A percentile compares a stretch with the other conserved stretches of the same genome.
These are phyloP conservation scores for Rhizophagus sp. DNA, from an alignment of 192 early-diverging fungal genomes.

Conservation along the genomic window DNA sequence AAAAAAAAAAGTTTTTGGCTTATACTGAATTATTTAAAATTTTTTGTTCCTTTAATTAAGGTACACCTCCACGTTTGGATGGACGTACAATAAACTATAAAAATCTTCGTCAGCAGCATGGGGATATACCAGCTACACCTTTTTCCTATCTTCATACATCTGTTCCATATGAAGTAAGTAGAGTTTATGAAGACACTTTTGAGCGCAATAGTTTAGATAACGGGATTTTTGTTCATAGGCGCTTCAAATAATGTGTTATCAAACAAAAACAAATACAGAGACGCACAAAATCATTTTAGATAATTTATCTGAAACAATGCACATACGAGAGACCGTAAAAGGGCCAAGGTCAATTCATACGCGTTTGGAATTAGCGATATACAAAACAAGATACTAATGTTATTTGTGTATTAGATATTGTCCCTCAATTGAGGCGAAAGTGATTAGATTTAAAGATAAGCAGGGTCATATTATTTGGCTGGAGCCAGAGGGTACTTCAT, in stretches of 20 bases:
- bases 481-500: constrained; percentile 67
- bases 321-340: constrained; percentile 82
- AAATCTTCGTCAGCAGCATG: constrained; percentile 61
- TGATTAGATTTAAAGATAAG: constrained; percentile 69
- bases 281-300: constrained; percentile 69
- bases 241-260: constrained; percentile 71
- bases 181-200: not conserved
- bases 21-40: not conserved
- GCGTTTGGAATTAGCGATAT: not conserved
- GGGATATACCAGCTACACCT: constrained; percentile 69
- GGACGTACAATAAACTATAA: constrained; percentile 76
- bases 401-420: constrained; percentile 56
- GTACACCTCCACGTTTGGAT: constrained; percentile 77
- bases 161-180: constrained; percentile 60
- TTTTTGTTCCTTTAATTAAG: constrained; percentile 29
- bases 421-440: constrained; percentile 81
- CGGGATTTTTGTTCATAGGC: constrained; percentile 29
- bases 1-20: not conserved
- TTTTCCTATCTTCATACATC: constrained; percentile 76
- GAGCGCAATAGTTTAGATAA: not conserved
- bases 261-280: constrained; percentile 68
- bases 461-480: constrained; percentile 76
- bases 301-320: constrained; percentile 77
- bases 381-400: not conserved
- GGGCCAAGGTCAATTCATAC: constrained; percentile 57